phyloP scores from a whole-genome alignment of 2,329 filamentous ascomycete species.

The Akanthomyces dipterigenus region DNA sequence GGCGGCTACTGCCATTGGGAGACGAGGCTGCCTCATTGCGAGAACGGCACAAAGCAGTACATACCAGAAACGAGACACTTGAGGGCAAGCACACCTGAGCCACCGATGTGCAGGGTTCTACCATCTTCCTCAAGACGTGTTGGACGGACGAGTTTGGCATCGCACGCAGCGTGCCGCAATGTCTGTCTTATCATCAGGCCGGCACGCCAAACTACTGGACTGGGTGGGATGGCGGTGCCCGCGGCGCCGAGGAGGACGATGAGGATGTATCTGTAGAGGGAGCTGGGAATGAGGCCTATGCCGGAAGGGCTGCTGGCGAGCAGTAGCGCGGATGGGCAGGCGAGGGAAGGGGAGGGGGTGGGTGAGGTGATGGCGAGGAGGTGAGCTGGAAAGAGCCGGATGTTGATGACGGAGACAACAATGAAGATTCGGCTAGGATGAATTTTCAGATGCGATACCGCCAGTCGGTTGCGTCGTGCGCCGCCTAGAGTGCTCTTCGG shows the following conservation, averaged over 20 bases:
- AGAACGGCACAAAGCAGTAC: no score
- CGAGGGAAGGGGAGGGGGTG: background rate
- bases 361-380: background rate
- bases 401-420: background rate
- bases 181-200: constrained; percentile 82
- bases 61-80: background rate
- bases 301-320: background rate
- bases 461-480: constrained; percentile 1
- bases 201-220: constrained; percentile 73
- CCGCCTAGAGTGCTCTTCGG: constrained; percentile 11
- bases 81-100: background rate
- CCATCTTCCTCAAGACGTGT: background rate
- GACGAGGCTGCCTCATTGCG: background rate
- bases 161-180: constrained; percentile 83
- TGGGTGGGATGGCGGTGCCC: no score
- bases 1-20: background rate
- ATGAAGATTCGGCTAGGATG: background rate
- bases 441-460: background rate
- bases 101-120: background rate
- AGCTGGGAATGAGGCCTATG: background rate
- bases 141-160: constrained; percentile 80
- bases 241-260: no score
- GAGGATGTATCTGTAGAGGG: background rate
- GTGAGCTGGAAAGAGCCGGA: background rate
- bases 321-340: background rate